phyloP scores from a whole-genome alignment of 225 moss, liverwort and hornwort species.

The Ulota crispa region DNA sequence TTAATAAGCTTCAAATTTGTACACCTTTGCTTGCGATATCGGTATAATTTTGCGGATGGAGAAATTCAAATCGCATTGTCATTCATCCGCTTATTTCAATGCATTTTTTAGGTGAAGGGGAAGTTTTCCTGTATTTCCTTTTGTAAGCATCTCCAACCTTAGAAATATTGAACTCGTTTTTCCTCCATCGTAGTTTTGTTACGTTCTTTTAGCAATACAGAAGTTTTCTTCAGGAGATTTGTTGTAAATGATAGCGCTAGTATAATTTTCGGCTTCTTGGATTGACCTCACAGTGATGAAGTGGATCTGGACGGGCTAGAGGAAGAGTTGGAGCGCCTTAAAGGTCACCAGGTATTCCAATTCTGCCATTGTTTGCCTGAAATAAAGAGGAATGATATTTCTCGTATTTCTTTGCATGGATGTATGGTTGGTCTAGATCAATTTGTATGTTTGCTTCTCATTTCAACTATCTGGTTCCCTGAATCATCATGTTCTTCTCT shows the following conservation, averaged over 20 bases:
- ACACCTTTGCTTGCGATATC: not conserved
- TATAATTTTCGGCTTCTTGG: conserved; percentile 10
- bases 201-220: not conserved
- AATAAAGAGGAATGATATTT: not conserved
- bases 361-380: conserved; percentile 23
- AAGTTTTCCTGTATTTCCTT: not conserved
- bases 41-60: not conserved
- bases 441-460: not conserved
- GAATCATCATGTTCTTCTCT: conserved; percentile 6
- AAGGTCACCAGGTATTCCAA: conserved; percentile 79
- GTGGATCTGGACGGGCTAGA: conserved; percentile 85
- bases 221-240: not conserved
- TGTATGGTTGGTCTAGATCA: not conserved
- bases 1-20: not conserved
- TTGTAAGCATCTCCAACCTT: not conserved
- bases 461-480: conserved; percentile 7
- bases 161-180: not conserved
- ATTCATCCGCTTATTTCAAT: not conserved
- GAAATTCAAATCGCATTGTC: not conserved
- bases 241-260: not conserved
- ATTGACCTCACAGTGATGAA: conserved; percentile 68
- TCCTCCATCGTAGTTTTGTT: not conserved
- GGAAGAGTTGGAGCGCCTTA: conserved; percentile 85
- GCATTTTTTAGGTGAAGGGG: not conserved
- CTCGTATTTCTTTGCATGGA: conserved; percentile 11